Percentiles rank a stretch among this genome's conserved stretches.
Evolutionary conservation across 352 stramenopile genomes (phyloP).

Genomic region (Phytophthora hibernalis): DNA sequence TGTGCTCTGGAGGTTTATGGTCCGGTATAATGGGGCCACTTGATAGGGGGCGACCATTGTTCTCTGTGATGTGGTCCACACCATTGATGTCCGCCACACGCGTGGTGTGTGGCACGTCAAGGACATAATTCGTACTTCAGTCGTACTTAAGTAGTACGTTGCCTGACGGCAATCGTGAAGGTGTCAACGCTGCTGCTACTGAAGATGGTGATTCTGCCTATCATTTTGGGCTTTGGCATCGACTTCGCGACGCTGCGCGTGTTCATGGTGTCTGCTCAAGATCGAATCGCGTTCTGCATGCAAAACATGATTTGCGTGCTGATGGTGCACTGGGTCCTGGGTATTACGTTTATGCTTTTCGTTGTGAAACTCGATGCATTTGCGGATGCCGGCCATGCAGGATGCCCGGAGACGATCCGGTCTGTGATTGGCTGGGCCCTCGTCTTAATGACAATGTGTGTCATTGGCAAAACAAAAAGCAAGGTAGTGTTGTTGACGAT

Average conservation of each 20-base stretch:
- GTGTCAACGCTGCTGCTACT: constrained; percentile 95
- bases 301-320: constrained; percentile 91
- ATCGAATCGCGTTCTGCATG: constrained; percentile 86
- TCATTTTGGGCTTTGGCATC: constrained; percentile 94
- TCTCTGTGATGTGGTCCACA: too few species aligned
- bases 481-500: too few species aligned
- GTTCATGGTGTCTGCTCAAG: constrained; percentile 83
- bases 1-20: constrained; percentile 86
- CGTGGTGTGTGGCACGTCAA: too few species aligned
- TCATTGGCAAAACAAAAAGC: too few species aligned
- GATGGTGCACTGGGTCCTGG: constrained; percentile 97
- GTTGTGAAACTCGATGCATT: constrained; percentile 48
- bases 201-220: constrained; percentile 98
- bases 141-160: constrained; percentile 83
- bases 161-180: constrained; percentile 91
- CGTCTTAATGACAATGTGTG: too few species aligned
- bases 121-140: constrained; percentile 89
- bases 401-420: too few species aligned
- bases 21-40: constrained; percentile 81
- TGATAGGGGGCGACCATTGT: too few species aligned
- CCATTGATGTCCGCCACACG: too few species aligned
- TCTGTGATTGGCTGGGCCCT: too few species aligned
- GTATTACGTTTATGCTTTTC: constrained; percentile 98
- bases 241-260: constrained; percentile 93
- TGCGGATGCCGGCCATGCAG: too few species aligned